Evolutionary conservation across 2,329 filamentous ascomycete genomes (phyloP), one percentile per base, ranked within the genome.

Genomic region (Atkinsonella hypoxylon): DNA sequence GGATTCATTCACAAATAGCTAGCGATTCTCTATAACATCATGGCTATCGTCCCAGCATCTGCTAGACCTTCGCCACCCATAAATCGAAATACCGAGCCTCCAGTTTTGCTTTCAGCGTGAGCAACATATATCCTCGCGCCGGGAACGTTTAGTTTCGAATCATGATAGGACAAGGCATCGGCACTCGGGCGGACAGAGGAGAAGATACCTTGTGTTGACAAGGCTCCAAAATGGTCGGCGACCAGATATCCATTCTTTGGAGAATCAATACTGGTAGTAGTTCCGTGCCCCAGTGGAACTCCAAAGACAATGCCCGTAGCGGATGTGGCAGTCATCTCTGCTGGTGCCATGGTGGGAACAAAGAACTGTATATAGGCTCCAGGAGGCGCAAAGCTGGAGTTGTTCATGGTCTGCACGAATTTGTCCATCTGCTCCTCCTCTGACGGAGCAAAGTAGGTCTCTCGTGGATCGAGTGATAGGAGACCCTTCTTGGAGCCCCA

Each of bases 401-500:
- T 64, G 47, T 62, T 60, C 58, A 80, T 72, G 10, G 71, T 70
- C 44, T 69, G 67, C 55, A 80, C 73, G 54, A 82, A 80, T 54
- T 65, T 69, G 36, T 76, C 68, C 56, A 83, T 70, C 48, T 73
- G 69, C 18, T 78, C 73, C 34, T 79, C 69, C 39, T 75, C 72
- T 1, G 67, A 62, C 0, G 64, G 48, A 8, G 71, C 62, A 17
- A 69, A 68, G 57, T 78, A 77, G 18, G 64, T 71, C 15, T 71
- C 75, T 56, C 87, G 77, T 3, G 88, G 86, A 60, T 93, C 87
- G 4, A 94, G 73, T 6, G 87, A 88, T 3, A 94, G 69, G 0
- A 94, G 70, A 0, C 88, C 88, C 58, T 85, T 81, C 63, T 91
- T 93, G 51, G 78, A 72, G 15, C 88, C 88, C 88, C 88, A 94